Evolutionary conservation across 768 basidiomycete species (phyloP).

Genomic region (Mycena polygramma): DNA sequence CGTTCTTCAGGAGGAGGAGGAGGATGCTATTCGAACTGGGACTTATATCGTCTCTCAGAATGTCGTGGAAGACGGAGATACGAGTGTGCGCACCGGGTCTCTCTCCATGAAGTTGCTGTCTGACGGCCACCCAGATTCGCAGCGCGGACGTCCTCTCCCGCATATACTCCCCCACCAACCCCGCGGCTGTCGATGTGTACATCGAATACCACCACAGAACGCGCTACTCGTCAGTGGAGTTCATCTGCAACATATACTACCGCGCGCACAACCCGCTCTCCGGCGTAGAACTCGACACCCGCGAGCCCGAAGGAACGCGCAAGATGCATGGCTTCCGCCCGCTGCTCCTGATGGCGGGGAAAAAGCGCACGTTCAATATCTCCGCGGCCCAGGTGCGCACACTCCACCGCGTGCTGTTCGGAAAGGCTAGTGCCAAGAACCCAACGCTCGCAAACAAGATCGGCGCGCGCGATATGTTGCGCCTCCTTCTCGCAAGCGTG

Average conservation of each 20-base stretch:
- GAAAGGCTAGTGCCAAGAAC: not conserved
- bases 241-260: too few relatives aligned
- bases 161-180: constrained; percentile 27
- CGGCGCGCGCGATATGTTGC: constrained; percentile 3
- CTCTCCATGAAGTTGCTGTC: too few relatives aligned
- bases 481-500: constrained; percentile 17
- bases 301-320: constrained; percentile 4
- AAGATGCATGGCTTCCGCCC: constrained; percentile 25
- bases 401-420: constrained; percentile 18
- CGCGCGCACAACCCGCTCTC: too few relatives aligned
- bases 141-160: constrained; percentile 20
- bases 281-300: not conserved
- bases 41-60: too few relatives aligned
- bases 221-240: constrained; percentile 20
- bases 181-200: constrained; percentile 25
- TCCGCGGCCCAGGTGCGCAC: not conserved
- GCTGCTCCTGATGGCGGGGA: constrained; percentile 24
- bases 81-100: too few relatives aligned
- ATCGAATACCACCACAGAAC: constrained; percentile 31
- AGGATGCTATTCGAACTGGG: too few relatives aligned
- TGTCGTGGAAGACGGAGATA: too few relatives aligned
- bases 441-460: not conserved
- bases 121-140: too few relatives aligned
- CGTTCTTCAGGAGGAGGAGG: too few relatives aligned
- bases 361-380: constrained; percentile 18